Evolutionary conservation across 2,329 filamentous ascomycete species (phyloP).

Genomic region (Diplodia intermedia): DNA sequence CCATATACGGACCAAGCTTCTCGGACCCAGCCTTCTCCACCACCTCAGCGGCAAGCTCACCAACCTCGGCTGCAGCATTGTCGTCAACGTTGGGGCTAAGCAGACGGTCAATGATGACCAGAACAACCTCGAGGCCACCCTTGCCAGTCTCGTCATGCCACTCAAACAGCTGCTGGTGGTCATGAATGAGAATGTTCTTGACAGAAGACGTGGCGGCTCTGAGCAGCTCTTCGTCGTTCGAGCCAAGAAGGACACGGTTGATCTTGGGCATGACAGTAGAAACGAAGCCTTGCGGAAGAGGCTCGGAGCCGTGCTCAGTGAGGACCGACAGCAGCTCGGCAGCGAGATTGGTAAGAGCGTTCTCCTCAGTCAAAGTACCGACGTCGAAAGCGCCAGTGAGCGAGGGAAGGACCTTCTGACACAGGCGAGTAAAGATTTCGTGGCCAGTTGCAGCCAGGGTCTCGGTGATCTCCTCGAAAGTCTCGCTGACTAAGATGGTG

Average conservation of each 20-base stretch:
- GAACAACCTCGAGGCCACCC: conserved; percentile 83
- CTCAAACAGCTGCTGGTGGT: conserved; percentile 85
- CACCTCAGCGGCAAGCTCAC: conserved; percentile 88
- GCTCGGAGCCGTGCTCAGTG: conserved; percentile 81
- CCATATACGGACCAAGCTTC: conserved; percentile 85
- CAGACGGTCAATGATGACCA: conserved; percentile 91
- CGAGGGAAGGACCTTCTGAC: conserved; percentile 84
- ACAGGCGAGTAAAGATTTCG: conserved; percentile 77
- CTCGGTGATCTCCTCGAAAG: conserved; percentile 85
- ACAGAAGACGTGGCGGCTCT: conserved; percentile 85
- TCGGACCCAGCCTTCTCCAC: conserved; percentile 96
- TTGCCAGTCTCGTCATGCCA: conserved; percentile 82
- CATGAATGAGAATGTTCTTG: conserved; percentile 88
- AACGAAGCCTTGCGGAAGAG: conserved; percentile 86
- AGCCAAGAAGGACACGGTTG: conserved; percentile 79
- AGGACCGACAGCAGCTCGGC: conserved; percentile 83
- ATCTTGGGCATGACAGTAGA: conserved; percentile 86
- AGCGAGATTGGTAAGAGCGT: conserved; percentile 84
- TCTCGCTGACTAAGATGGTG: conserved; percentile 83
- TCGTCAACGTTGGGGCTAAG: conserved; percentile 86
- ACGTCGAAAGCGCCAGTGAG: conserved; percentile 90
- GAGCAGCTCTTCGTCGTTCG: conserved; percentile 85
- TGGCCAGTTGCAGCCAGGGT: conserved; percentile 68
- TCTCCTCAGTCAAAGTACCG: conserved; percentile 82
- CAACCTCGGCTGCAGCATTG: conserved; percentile 93